phyloP scores from a whole-genome alignment of 179 eudicot species.

The Patellifolia procumbens region DNA sequence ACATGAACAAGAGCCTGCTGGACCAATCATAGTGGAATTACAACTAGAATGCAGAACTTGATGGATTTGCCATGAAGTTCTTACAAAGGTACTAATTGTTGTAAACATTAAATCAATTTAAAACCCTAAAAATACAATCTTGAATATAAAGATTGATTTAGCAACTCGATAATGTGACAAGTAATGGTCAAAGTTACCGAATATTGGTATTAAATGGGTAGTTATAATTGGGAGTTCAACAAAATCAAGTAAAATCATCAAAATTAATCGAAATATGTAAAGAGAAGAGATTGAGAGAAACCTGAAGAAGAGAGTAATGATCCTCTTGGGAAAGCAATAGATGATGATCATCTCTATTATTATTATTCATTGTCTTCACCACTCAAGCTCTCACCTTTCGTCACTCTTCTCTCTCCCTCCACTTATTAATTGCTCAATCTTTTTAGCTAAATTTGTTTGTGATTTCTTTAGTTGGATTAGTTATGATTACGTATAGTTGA shows the following conservation, averaged over 20 bases:
- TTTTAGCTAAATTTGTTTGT: neutral
- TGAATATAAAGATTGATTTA: neutral
- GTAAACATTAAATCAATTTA: too few species aligned
- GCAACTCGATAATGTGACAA: neutral
- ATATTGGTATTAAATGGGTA: neutral
- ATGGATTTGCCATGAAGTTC: too few species aligned
- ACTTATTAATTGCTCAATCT: neutral
- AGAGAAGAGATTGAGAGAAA: neutral
- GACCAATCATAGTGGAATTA: too few species aligned
- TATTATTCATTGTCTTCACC: neutral
- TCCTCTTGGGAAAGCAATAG: conserved; percentile 12
- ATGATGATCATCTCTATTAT: neutral
- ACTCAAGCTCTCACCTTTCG: neutral
- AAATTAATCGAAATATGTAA: neutral
- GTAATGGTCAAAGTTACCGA: neutral
- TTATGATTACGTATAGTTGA: too few species aligned
- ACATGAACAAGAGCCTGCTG: too few species aligned
- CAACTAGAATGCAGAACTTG: too few species aligned
- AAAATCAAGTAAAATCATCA: neutral
- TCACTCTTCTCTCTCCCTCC: neutral
- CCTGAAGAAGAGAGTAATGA: conserved; percentile 15
- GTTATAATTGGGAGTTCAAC: neutral
- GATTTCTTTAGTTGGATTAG: too few species aligned
- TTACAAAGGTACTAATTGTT: too few species aligned
- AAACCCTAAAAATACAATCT: too few species aligned